phyloP scores from a whole-genome alignment of 169 alveolate species.

The Plasmodium sp. region DNA sequence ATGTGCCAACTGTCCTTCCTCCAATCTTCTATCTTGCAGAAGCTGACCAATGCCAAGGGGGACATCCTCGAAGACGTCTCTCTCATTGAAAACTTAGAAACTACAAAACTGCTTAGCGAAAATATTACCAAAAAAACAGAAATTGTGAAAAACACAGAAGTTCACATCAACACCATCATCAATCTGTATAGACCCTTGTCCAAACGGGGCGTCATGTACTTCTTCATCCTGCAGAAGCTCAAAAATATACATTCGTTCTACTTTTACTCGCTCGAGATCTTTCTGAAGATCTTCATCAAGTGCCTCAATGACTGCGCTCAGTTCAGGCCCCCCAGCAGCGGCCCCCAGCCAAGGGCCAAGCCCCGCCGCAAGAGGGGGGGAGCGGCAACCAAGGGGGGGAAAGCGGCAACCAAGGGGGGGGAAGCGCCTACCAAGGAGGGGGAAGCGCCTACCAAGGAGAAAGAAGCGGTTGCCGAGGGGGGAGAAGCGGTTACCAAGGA shows the following conservation, averaged over 20 bases:
- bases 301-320: constrained; percentile 94
- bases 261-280: constrained; percentile 94
- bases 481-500: constrained; percentile 36
- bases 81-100: constrained; percentile 94
- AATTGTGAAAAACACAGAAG: constrained; percentile 95
- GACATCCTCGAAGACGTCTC: constrained; percentile 95
- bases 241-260: constrained; percentile 65
- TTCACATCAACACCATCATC: constrained; percentile 93
- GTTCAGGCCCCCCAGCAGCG: constrained; percentile 62
- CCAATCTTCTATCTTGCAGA: constrained; percentile 92
- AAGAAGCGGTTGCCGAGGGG: background rate
- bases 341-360: constrained; percentile 77
- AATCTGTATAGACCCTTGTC: constrained; percentile 97
- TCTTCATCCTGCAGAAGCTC: constrained; percentile 93
- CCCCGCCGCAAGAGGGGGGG: background rate
- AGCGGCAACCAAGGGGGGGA: background rate
- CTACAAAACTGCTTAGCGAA: constrained; percentile 93
- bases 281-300: constrained; percentile 93
- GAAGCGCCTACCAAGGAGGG: background rate
- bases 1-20: constrained; percentile 94
- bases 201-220: constrained; percentile 93
- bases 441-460: constrained; percentile 32
- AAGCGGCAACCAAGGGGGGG: constrained; percentile 45
- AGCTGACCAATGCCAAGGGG: constrained; percentile 92
- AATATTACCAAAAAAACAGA: constrained; percentile 95